Evolutionary conservation across 108 stramenopile genomes (phyloP).

Genomic region (Licmophora abbreviata): DNA sequence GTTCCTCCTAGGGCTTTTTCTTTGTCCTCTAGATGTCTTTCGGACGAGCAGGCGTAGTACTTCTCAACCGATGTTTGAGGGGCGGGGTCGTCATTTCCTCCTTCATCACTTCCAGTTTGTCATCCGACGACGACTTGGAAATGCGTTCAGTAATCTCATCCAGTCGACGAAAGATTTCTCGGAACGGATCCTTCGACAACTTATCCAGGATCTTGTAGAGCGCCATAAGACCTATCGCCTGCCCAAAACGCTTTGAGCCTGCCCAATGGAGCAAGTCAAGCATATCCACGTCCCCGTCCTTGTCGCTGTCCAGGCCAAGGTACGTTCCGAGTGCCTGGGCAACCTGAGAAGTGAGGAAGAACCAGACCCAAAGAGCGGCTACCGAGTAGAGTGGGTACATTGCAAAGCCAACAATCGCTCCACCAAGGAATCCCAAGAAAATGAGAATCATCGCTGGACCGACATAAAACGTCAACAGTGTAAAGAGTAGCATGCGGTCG

Average conservation of each 20-base stretch:
- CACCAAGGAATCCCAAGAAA: neutral
- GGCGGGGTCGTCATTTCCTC: too few species aligned
- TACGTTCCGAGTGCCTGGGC: neutral
- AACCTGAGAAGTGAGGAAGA: conserved; percentile 3
- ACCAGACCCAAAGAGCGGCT: neutral
- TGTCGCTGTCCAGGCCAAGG: neutral
- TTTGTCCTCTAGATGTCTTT: too few species aligned
- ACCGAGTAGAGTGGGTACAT: conserved; percentile 2
- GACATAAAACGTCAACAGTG: neutral
- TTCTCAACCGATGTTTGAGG: too few species aligned
- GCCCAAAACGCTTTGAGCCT: neutral
- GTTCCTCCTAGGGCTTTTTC: too few species aligned
- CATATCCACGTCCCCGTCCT: neutral
- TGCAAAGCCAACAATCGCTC: conserved; percentile 1
- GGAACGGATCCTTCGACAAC: conserved; percentile 1
- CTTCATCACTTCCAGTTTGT: too few species aligned
- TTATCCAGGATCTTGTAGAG: conserved; percentile 3
- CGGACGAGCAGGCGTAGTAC: too few species aligned
- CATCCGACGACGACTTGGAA: too few species aligned
- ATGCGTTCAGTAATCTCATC: neutral
- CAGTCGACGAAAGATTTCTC: neutral
- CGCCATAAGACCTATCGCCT: neutral
- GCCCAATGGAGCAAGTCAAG: neutral
- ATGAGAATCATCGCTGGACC: neutral
- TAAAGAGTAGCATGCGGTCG: neutral